Evolutionary conservation across 306 rosid species (phyloP).

Genomic region (Amphicarpaea edgeworthii): DNA sequence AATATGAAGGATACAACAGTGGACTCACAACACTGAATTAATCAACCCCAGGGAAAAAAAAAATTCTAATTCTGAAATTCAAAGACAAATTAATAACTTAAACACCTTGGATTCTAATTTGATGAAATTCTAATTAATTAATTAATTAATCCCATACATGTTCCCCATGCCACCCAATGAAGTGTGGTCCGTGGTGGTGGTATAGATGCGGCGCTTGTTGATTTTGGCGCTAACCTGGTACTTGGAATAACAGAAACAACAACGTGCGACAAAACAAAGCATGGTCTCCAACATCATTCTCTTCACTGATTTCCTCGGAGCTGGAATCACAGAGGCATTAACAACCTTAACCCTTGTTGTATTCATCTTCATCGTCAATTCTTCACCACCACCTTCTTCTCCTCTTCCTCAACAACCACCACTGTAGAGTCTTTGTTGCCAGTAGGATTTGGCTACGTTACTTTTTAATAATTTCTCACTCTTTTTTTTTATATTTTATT

Average conservation of each 20-base stretch:
- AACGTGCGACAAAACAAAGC: background rate
- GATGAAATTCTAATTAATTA: too few relatives aligned
- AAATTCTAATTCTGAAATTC: too few relatives aligned
- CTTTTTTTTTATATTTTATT: background rate
- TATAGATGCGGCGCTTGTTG: background rate
- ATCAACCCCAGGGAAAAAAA: too few relatives aligned
- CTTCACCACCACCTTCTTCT: background rate
- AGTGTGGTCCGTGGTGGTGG: background rate
- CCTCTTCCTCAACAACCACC: background rate
- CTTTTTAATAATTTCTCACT: background rate
- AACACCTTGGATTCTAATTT: too few relatives aligned
- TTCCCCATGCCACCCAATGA: background rate
- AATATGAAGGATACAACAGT: too few relatives aligned
- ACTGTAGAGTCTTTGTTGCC: background rate
- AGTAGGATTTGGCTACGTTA: background rate
- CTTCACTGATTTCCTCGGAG: slow-evolving; percentile 50
- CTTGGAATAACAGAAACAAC: background rate
- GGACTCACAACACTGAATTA: too few relatives aligned
- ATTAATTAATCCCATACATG: too few relatives aligned
- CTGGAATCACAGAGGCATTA: slow-evolving; percentile 47
- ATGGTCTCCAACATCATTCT: slow-evolving; percentile 51
- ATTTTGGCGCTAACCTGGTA: background rate
- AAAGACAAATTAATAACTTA: too few relatives aligned
- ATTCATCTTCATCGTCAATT: background rate
- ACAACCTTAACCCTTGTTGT: background rate